Conservation (phyloP, 495 filamentous ascomycete species). For the Ramalina intermedia region DNA sequence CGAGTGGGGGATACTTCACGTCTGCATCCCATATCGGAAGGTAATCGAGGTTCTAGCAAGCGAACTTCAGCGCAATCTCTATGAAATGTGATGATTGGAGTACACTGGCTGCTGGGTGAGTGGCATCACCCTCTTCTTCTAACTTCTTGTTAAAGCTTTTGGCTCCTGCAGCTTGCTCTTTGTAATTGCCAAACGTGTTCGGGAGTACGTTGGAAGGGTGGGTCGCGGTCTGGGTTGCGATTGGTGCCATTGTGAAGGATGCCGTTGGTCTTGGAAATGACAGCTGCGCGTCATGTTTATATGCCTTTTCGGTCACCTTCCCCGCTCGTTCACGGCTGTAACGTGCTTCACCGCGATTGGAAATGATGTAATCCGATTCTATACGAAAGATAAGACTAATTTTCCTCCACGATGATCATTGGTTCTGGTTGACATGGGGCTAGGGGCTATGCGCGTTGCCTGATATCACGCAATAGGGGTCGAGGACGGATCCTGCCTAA, state of each 20-base stretch:
- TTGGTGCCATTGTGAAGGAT: background rate
- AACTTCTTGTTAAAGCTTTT: conserved; percentile 9
- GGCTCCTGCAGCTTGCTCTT: conserved; percentile 9
- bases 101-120: conserved; percentile 8
- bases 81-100: too few relatives aligned
- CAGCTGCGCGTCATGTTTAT: background rate
- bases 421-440: too few relatives aligned
- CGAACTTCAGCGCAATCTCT: background rate
- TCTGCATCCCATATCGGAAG: conserved; percentile 16
- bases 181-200: conserved; percentile 5
- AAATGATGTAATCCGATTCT: too few relatives aligned
- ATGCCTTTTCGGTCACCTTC: too few relatives aligned
- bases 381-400: too few relatives aligned
- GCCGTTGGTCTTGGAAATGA: background rate
- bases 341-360: too few relatives aligned
- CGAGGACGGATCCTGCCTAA: background rate
- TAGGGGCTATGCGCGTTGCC: background rate
- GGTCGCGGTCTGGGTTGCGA: background rate
- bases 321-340: too few relatives aligned
- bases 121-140: conserved; percentile 11
- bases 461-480: background rate
- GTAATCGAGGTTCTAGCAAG: conserved; percentile 6
- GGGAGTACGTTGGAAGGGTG: too few relatives aligned
- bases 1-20: conserved; percentile 42
- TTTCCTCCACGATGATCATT: too few relatives aligned